Base-by-base conservation (phyloP, 2,329 filamentous ascomycete genomes). In the Colletotrichum plurivorum region DNA sequence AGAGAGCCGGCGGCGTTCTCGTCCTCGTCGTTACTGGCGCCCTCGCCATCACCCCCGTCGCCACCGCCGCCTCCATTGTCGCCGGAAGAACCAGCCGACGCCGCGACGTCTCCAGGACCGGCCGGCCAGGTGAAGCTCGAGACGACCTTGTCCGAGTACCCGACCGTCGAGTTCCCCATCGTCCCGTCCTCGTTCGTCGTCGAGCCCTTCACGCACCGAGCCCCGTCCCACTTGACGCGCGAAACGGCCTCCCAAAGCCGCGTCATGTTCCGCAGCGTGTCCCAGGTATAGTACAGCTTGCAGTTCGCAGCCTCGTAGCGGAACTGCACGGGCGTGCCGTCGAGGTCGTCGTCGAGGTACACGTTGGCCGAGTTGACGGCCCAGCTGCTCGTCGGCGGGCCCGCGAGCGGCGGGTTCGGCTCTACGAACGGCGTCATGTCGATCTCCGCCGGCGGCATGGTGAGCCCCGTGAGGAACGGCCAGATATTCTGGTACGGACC, bases 251-350 rank as follows among this genome's bases (percentile, higher is more conserved):
- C 79, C 89, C 90, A 92, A 41, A 88, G 73, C n/a, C 77, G 79
- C 2, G 80, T 81, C 2, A 87, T 82, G 66, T 89, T 82, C 4
- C 82, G 77, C 41, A 88, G 77, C 77, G 88, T 90, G 2, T 81
- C 76, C 16, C 82, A 75, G 2, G 89, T 89, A 69, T 87, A 91
- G 74, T 85, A 92, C 13, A 91, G 76, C 5, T 89, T 82, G 71
- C 89, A 92, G 72, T 89, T 86, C 1, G 90, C 87, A 1, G 88
- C 84, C 71, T 90, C 86, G 64, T 89, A 88, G 2, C 87, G 78
- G 73, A 91, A 92, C 72, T 92, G 90, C 16, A 86, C 77, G 15
- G 89, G 85, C 20, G 75, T 54, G 62, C 71, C 70, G 72, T 68
- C 66, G 43, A 60, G 67, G 51, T 74, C 53, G 18, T 69, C 45